phyloP scores from a whole-genome alignment of 164 flowering plant species.

The Magnolia officinalis region DNA sequence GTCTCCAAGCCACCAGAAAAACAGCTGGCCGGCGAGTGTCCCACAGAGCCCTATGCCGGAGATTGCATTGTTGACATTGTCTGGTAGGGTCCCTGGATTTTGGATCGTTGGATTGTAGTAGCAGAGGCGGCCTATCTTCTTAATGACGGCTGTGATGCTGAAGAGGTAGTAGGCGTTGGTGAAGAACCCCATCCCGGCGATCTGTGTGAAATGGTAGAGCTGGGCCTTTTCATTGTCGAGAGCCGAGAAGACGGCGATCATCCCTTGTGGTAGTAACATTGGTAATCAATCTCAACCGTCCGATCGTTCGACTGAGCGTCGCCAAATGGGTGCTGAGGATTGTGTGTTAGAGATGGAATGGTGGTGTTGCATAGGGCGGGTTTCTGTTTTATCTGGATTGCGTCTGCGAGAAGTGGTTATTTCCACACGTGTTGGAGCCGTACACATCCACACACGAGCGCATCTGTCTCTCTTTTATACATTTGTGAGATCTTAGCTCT shows the following conservation, averaged over 20 bases:
- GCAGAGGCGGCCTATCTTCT: conserved; percentile 48
- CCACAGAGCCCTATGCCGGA: conserved; percentile 49
- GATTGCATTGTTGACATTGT: conserved; percentile 31
- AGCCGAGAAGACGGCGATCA: conserved; percentile 33
- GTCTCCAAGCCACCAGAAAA: conserved; percentile 33
- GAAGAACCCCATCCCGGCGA: conserved; percentile 62
- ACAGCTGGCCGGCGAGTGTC: conserved; percentile 46
- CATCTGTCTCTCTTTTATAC: too few relatives aligned
- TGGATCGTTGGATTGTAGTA: conserved; percentile 22
- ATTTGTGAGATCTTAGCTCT: too few relatives aligned
- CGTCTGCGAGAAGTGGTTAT: too few relatives aligned
- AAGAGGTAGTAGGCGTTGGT: conserved; percentile 65
- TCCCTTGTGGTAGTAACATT: neutral
- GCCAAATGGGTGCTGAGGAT: too few relatives aligned
- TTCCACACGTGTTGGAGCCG: too few relatives aligned
- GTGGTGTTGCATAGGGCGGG: too few relatives aligned
- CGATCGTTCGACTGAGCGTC: too few relatives aligned
- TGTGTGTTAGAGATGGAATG: too few relatives aligned
- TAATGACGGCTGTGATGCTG: conserved; percentile 49
- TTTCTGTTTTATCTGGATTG: too few relatives aligned
- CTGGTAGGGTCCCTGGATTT: conserved; percentile 27
- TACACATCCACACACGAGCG: too few relatives aligned
- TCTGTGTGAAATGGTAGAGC: conserved; percentile 42
- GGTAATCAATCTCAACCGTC: too few relatives aligned
- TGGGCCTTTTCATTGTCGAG: conserved; percentile 43